These are phyloP conservation scores for Apiotrichum akiyoshidainum DNA, from an alignment of 1,284 basidiomycete genomes.

Conservation along the genomic window DNA sequence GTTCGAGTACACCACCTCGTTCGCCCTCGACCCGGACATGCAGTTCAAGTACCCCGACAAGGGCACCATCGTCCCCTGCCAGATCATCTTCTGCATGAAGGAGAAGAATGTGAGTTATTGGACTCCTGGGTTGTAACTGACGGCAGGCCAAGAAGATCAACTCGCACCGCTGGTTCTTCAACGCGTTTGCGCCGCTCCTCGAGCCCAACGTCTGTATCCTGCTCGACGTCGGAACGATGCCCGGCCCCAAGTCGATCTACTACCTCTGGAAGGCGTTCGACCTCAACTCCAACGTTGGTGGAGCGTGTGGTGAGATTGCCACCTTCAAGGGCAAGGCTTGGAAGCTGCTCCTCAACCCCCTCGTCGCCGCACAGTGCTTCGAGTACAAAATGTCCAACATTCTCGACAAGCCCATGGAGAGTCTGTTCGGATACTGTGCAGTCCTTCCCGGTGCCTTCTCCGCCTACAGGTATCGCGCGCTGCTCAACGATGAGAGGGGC, in stretches of 20 bases:
- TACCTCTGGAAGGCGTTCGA: conserved; percentile 94
- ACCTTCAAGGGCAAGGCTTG: conserved; percentile 87
- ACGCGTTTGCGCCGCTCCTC: conserved; percentile 63
- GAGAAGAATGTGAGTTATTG: conserved; percentile 84
- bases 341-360: conserved; percentile 73
- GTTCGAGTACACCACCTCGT: conserved; percentile 87
- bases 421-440: conserved; percentile 84
- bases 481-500: conserved; percentile 78
- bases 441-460: conserved; percentile 85
- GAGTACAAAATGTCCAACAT: conserved; percentile 88
- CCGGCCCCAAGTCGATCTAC: conserved; percentile 74
- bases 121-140: conserved; percentile 2
- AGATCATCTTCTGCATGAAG: conserved; percentile 70
- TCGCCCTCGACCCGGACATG: conserved; percentile 80
- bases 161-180: conserved; percentile 93
- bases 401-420: conserved; percentile 90
- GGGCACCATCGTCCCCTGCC: conserved; percentile 75
- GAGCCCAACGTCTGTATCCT: conserved; percentile 60
- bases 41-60: conserved; percentile 94
- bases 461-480: conserved; percentile 62
- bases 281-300: conserved; percentile 84
- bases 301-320: conserved; percentile 93
- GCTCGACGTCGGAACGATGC: conserved; percentile 89
- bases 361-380: conserved; percentile 90
- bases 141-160: conserved; percentile 84